These are phyloP conservation scores for Calonectria henricotiae DNA, from an alignment of 2,329 filamentous ascomycete genomes.

Conservation along the genomic window DNA sequence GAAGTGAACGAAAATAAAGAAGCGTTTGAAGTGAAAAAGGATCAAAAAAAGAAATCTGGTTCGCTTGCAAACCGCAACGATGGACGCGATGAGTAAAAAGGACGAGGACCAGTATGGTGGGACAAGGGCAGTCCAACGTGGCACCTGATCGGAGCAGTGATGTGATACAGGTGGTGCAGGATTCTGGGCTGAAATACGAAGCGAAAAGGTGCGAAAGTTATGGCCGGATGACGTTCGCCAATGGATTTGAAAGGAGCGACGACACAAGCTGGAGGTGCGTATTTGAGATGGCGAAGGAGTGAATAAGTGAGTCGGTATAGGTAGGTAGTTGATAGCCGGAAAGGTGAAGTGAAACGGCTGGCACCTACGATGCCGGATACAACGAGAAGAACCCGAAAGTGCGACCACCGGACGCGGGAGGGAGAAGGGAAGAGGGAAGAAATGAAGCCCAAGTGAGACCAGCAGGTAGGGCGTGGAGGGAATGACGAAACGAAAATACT, in stretches of 20 bases:
- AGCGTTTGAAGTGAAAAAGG: conserved; percentile 12
- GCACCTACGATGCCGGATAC: conserved; percentile 24
- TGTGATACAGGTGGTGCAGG: conserved; percentile 42
- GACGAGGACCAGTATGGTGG: conserved; percentile 37
- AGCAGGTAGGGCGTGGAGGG: conserved; percentile 26
- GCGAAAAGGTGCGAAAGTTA: conserved; percentile 28
- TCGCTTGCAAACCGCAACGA: not conserved
- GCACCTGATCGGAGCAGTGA: conserved; percentile 42
- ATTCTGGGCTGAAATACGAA: conserved; percentile 47
- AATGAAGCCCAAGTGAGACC: conserved; percentile 31
- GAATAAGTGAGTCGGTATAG: conserved; percentile 33
- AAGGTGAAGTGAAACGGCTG: conserved; percentile 10
- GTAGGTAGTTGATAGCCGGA: not conserved
- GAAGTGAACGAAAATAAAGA: conserved; percentile 12
- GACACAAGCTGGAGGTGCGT: conserved; percentile 36
- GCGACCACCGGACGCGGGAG: conserved; percentile 31
- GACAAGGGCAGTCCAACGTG: conserved; percentile 44
- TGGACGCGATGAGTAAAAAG: conserved; percentile 29
- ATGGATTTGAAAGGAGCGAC: conserved; percentile 32
- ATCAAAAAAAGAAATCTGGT: not conserved
- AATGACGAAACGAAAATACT: conserved; percentile 26
- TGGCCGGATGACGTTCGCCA: conserved; percentile 36
- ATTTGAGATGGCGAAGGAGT: conserved; percentile 23
- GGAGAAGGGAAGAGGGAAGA: conserved; percentile 12
- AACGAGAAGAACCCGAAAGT: conserved; percentile 26